These are phyloP conservation scores for Teunomyces atbi DNA, from an alignment of 805 yeast genomes.

Conservation along the genomic window DNA sequence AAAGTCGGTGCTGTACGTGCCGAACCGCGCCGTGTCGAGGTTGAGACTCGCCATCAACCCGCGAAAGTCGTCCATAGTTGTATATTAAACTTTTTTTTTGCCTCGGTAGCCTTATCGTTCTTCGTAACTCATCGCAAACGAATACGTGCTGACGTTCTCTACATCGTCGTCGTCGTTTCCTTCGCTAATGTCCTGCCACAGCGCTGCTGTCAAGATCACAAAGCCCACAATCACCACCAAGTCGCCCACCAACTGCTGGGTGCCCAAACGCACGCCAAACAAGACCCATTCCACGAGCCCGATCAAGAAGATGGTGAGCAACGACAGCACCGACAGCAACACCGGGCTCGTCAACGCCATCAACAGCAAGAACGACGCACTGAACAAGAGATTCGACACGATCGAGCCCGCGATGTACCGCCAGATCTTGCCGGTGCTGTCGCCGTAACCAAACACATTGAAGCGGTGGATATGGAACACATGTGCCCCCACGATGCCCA, in stretches of 20 bases:
- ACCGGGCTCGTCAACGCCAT: constrained; percentile 88
- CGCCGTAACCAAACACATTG: constrained; percentile 48
- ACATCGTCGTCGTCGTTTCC: constrained; percentile 46
- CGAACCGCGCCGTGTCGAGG: constrained; percentile 22
- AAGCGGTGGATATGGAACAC: constrained; percentile 57
- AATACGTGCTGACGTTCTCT: constrained; percentile 40
- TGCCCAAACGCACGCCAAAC: constrained; percentile 56
- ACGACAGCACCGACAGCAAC: constrained; percentile 63
- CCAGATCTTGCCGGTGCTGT: constrained; percentile 40
- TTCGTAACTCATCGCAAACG: constrained; percentile 37
- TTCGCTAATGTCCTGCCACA: constrained; percentile 63
- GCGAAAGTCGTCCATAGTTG: constrained; percentile 16
- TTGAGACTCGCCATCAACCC: constrained; percentile 30
- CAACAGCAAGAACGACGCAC: constrained; percentile 68
- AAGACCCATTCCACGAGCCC: constrained; percentile 73
- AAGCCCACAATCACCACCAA: constrained; percentile 68
- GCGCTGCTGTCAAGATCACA: constrained; percentile 57
- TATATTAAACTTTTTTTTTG: neutral
- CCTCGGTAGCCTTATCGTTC: neutral
- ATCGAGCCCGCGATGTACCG: constrained; percentile 51
- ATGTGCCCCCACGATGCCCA: constrained; percentile 49
- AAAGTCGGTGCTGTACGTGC: constrained; percentile 19
- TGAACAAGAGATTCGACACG: constrained; percentile 62
- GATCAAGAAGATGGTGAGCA: constrained; percentile 75
- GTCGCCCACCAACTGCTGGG: constrained; percentile 67